These are phyloP conservation scores for Ustilago hordei DNA, from an alignment of 1,284 basidiomycete genomes.

Conservation along the genomic window DNA sequence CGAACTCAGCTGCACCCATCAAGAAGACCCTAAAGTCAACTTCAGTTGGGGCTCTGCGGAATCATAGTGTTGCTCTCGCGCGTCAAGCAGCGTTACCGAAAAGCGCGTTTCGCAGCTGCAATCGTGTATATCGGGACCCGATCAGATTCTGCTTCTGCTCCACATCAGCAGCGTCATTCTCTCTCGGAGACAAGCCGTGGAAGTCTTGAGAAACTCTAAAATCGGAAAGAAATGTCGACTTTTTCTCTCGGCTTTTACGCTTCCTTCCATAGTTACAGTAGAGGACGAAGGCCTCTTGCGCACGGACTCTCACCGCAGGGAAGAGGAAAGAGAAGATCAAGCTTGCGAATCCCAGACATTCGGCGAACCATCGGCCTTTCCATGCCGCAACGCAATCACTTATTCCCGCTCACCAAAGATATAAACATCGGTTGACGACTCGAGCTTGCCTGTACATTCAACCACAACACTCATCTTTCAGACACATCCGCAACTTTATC, in stretches of 20 bases:
- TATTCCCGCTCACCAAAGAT: slow-evolving; percentile 4
- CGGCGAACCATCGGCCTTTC: slow-evolving; percentile 20
- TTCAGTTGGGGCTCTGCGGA: not conserved
- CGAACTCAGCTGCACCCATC: not conserved
- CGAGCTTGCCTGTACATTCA: not conserved
- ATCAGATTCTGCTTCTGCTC: not conserved
- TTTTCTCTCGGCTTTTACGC: not conserved
- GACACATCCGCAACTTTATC: not conserved
- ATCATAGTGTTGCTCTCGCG: slow-evolving; percentile 3
- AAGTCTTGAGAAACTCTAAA: not conserved
- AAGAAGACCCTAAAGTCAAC: not conserved
- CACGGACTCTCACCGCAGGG: slow-evolving; percentile 2
- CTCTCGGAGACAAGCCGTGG: slow-evolving; percentile 1
- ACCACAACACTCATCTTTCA: not conserved
- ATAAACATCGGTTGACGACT: slow-evolving; percentile 10
- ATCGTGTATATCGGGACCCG: not conserved
- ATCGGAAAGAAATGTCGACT: not conserved
- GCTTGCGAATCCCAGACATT: not conserved
- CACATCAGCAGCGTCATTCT: not conserved
- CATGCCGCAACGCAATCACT: slow-evolving; percentile 3
- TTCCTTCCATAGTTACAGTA: not conserved
- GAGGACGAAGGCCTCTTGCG: not conserved
- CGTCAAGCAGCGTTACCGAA: not conserved
- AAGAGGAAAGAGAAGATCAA: not conserved
- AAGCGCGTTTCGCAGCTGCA: slow-evolving; percentile 1